These are phyloP conservation scores for Vicia villosa DNA, from an alignment of 306 rosid genomes.

Conservation along the genomic window DNA sequence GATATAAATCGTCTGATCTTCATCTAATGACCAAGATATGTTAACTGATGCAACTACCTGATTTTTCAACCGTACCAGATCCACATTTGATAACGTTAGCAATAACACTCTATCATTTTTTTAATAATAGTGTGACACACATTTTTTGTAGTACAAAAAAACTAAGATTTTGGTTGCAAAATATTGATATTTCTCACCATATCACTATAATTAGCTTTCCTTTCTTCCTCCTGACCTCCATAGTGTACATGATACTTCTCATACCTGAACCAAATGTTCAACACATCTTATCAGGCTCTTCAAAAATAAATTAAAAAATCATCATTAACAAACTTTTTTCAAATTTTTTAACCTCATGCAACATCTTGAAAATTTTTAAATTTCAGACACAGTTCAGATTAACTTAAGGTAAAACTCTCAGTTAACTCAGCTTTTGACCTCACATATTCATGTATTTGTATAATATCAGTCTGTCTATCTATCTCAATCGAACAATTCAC, in stretches of 20 bases:
- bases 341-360: background rate
- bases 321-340: background rate
- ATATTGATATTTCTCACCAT: conserved; percentile 66
- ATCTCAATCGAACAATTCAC: background rate
- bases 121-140: background rate
- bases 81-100: background rate
- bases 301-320: background rate
- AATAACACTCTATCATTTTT: background rate
- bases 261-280: conserved; percentile 62
- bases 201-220: conserved; percentile 82
- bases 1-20: background rate
- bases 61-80: background rate
- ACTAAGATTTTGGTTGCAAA: background rate
- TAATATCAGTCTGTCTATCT: background rate
- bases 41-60: background rate
- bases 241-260: conserved; percentile 88
- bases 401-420: conserved; percentile 12
- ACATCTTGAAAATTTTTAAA: background rate
- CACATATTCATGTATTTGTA: background rate
- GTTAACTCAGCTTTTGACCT: background rate
- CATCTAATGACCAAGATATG: background rate
- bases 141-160: background rate
- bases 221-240: conserved; percentile 85
- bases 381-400: background rate
- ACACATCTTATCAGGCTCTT: conserved; percentile 11